Conservation (phyloP, 1,284 basidiomycete genomes). For the Hemileia vastatrix region DNA sequence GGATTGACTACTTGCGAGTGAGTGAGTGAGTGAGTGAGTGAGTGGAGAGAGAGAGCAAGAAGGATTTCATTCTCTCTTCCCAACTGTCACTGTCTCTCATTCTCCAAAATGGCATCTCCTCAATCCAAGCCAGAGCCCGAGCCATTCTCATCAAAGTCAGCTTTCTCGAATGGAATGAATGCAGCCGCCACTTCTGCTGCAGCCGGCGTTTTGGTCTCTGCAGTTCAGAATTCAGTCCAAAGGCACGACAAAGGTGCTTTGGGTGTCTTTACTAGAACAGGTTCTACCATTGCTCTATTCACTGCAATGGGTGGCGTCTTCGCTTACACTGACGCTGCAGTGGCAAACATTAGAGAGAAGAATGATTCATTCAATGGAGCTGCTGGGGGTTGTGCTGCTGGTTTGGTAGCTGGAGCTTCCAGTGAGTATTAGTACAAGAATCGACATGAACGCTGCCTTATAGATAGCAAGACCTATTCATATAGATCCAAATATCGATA, state of each 20-base stretch:
- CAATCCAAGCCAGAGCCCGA: not conserved
- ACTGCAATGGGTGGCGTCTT: conserved; percentile 85
- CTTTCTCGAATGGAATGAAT: conserved; percentile 28
- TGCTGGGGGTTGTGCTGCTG: conserved; percentile 82
- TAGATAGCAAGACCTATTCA: too few relatives aligned
- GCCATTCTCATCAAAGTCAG: not conserved
- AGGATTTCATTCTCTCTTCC: too few relatives aligned
- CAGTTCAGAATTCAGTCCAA: too few relatives aligned
- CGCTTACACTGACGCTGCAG: conserved; percentile 66
- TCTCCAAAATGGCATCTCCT: too few relatives aligned
- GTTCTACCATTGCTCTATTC: conserved; percentile 71
- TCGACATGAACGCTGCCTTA: too few relatives aligned
- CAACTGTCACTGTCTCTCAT: too few relatives aligned
- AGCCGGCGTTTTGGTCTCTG: conserved; percentile 36
- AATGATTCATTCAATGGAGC: conserved; percentile 76
- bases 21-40: too few relatives aligned
- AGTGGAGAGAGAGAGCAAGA: too few relatives aligned
- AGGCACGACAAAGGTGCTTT: conserved; percentile 75
- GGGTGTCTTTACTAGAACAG: conserved; percentile 68
- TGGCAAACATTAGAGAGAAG: conserved; percentile 70
- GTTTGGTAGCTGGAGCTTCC: conserved; percentile 75
- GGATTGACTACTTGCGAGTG: too few relatives aligned
- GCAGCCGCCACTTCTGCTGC: conserved; percentile 30
- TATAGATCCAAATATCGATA: too few relatives aligned
- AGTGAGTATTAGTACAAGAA: conserved; percentile 53